phyloP scores from a whole-genome alignment of 148 eudicot species.

The Fagopyrum homotropicum region DNA sequence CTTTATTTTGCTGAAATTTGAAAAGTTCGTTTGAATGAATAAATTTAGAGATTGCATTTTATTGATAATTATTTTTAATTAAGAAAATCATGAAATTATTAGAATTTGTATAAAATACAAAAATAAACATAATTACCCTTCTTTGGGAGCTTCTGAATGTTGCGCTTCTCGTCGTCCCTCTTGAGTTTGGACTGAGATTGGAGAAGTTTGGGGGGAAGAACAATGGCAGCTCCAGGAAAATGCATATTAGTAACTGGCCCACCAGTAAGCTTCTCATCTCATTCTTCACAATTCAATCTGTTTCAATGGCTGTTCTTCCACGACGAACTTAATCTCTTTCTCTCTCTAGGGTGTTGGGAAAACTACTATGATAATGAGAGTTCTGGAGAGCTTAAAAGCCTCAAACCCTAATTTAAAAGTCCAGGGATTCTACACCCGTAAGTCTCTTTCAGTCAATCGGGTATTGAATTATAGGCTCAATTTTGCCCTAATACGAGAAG shows the following conservation, averaged over 20 bases:
- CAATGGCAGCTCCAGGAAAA: slow-evolving; percentile 61
- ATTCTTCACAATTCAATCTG: neutral
- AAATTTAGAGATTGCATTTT: too few species aligned
- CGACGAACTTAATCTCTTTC: neutral
- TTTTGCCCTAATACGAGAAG: slow-evolving; percentile 4
- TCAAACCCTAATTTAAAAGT: slow-evolving; percentile 64
- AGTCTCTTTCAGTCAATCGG: neutral
- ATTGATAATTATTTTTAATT: too few species aligned
- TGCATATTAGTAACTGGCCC: slow-evolving; percentile 76
- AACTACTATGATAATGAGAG: slow-evolving; percentile 53
- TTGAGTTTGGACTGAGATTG: neutral
- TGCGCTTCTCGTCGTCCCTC: neutral
- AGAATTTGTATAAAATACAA: too few species aligned
- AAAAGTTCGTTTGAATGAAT: too few species aligned
- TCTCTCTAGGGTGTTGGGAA: slow-evolving; percentile 69
- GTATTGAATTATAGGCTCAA: neutral
- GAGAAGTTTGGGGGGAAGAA: neutral
- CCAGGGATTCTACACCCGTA: slow-evolving; percentile 93
- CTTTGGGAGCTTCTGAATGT: too few species aligned
- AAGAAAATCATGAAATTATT: too few species aligned
- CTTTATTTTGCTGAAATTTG: too few species aligned
- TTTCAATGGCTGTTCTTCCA: slow-evolving; percentile 3
- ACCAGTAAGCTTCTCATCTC: slow-evolving; percentile 38
- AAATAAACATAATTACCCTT: too few species aligned
- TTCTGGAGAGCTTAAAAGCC: slow-evolving; percentile 48